Base-by-base conservation (phyloP, 1,284 basidiomycete genomes). In the Earliella scabrosa region DNA sequence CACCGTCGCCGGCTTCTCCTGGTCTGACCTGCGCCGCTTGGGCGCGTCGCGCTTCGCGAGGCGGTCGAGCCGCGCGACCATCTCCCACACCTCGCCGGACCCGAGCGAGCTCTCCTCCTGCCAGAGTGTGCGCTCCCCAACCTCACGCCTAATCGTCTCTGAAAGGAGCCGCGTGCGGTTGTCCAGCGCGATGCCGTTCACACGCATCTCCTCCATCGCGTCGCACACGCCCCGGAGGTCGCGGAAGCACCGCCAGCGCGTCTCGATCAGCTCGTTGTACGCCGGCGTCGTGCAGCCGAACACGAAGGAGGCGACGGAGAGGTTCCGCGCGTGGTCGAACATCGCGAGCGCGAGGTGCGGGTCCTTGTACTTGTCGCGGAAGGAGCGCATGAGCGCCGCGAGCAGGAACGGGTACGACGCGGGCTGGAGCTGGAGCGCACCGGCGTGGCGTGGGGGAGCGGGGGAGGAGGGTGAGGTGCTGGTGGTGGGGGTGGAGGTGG, bases 201-300 rank as follows among this genome's bases (percentile, higher is more conserved):
- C 79, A 21, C 76, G 72, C 94, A 96, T 96, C 73, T 96, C 94
- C 56, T 85, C 80, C 5, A 95, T 73, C 16, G 87, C 84, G 23
- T 82, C 81, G 50, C 81, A 80, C 0, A 94, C 87, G 18, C 88
- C 90, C 43, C 82, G 79, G 31, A 95, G 73, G 72, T 96, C 92
- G 16, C 82, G 82, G 77, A 95, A 94, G 56, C 80, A 84, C n/a
- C 75, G 73, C 93, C 94, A 96, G 27, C 84, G 84, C 11, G 88
- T 91, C 62, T 82, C 77, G 38, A 96, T 82, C 29, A 94, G 79
- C 71, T 95, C 91, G 71, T 95, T 94, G 73, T 95, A 96, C 1
- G 87, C 90, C 4, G 80, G 79, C 0, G 92, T 90, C 5, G 90
- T 89, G 71, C 94, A 96, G 3, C 93, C 93, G 66, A 90, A 88